A percentile compares a stretch with the other conserved stretches of the same genome.
phyloP scores from a whole-genome alignment of 2,329 filamentous ascomycete genomes.

The Clarireedia monteithiana region DNA sequence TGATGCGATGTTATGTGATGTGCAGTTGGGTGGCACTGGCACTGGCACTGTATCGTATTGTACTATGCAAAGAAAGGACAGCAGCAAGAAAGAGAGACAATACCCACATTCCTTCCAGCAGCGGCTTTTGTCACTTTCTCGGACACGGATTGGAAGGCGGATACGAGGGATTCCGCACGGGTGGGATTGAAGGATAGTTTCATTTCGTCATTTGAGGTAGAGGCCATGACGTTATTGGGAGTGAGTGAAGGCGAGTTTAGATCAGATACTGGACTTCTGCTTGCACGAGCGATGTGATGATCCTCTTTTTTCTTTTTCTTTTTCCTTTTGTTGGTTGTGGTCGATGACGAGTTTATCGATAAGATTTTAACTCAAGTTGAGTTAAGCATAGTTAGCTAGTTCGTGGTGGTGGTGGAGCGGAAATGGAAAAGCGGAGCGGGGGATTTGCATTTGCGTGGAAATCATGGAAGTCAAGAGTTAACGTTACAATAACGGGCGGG shows the following conservation, averaged over 20 bases:
- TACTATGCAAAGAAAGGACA: not conserved
- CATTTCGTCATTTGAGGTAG: constrained; percentile 35
- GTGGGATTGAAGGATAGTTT: constrained; percentile 44
- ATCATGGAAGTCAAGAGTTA: too few relatives aligned
- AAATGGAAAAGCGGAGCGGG: not conserved
- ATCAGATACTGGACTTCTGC: not conserved
- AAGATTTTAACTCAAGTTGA: too few relatives aligned
- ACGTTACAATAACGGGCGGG: too few relatives aligned
- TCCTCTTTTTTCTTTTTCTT: not conserved
- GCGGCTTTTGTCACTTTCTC: constrained; percentile 48
- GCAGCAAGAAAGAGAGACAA: constrained; percentile 1
- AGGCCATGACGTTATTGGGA: not conserved
- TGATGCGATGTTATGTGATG: not conserved
- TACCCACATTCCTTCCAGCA: constrained; percentile 46
- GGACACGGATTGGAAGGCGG: constrained; percentile 54
- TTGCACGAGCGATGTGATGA: not conserved
- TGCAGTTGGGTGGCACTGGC: not conserved
- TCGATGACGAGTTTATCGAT: not conserved
- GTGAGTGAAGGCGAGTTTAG: not conserved
- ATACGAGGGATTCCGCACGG: constrained; percentile 53
- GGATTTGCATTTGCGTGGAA: not conserved
- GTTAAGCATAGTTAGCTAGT: not conserved
- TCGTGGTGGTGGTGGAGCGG: not conserved
- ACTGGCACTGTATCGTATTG: not conserved
- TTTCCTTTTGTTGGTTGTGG: not conserved